Evolutionary conservation across 768 basidiomycete species (phyloP), one percentile per base, ranked within the genome.

Genomic region (Macrocybe gigantea): DNA sequence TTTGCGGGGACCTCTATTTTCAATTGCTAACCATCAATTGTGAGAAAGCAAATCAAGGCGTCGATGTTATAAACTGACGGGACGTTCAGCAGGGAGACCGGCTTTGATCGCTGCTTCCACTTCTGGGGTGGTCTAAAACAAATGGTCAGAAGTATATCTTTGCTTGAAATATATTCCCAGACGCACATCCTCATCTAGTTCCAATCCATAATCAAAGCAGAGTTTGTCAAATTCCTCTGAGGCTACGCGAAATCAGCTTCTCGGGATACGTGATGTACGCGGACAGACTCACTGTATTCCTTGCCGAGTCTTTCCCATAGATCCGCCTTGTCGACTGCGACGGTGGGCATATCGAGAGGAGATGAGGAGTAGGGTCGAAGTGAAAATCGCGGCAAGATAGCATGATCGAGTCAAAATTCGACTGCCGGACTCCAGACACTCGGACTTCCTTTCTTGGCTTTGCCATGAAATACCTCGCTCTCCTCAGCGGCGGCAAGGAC

Each of bases 1-100:
- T 99, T 99, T n/a, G 96, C 96, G 39, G 96, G 94, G 38, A 97
- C 79, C 67, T 99, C 96, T 58, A 99, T 96, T 77, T 98, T 99
- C 58, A 99, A 73, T 89, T 96, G 92, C 85, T 97, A 55, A 41
- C 46, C 5, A 8, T 32, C 14, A 34, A 34, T 13, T 45, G 32
- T 52, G 37, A 33, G 15, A 37, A 4, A 22, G 1, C 22, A 22
- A 22, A 22, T 22, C 22, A 22, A 22, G 22, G 22, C 22, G 22
- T 22, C 22, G 22, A 22, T 22, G 22, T 22, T 22, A 22, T 22
- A 22, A 32, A 62, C 78, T 58, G 58, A 92, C 90, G 12, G 91
- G 89, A 56, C 87, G 83, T 60, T 89, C 90, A 31, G 88, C 79
- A 41, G 91, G 88, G 49, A 92, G 72, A 7, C 91, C 91, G 55